Conservation (phyloP, 2,329 filamentous ascomycete genomes). For the Neonectria ditissima region DNA sequence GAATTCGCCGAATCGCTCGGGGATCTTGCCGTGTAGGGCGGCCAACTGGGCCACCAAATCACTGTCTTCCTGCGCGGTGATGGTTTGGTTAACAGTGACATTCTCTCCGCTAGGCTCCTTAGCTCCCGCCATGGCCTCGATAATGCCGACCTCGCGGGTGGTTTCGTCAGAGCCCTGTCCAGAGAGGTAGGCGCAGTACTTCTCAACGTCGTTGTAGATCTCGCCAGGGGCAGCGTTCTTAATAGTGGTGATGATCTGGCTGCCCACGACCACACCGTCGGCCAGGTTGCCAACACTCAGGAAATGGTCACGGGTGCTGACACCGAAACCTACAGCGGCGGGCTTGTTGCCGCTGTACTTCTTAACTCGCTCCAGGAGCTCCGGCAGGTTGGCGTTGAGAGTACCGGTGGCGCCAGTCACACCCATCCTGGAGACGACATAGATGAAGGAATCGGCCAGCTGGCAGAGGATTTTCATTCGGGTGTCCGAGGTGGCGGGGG, state of each 20-base stretch:
- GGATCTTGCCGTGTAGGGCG: constrained; percentile 82
- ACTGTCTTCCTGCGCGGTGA: constrained; percentile 65
- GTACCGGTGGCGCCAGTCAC: constrained; percentile 91
- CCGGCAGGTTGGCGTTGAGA: constrained; percentile 83
- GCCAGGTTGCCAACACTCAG: constrained; percentile 83
- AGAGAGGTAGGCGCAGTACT: constrained; percentile 81
- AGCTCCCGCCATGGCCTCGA: constrained; percentile 73
- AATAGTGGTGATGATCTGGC: constrained; percentile 89
- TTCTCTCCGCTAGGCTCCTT: constrained; percentile 50
- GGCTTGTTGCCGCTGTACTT: constrained; percentile 92
- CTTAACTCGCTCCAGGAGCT: constrained; percentile 86
- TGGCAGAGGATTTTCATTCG: constrained; percentile 97
- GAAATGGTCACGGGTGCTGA: constrained; percentile 96
- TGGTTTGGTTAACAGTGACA: constrained; percentile 68
- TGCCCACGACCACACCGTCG: constrained; percentile 96
- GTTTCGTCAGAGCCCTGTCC: constrained; percentile 59
- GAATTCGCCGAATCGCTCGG: constrained; percentile 92
- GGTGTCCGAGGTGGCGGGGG: constrained; percentile 89
- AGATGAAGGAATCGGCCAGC: constrained; percentile 98
- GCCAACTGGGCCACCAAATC: constrained; percentile 86
- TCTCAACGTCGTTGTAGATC: constrained; percentile 77
- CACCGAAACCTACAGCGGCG: constrained; percentile 93
- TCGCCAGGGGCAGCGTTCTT: constrained; percentile 49
- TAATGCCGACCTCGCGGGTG: constrained; percentile 75
- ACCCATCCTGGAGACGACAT: constrained; percentile 96